These are phyloP conservation scores for Pachysandra terminalis DNA, from an alignment of 164 flowering plant genomes.

Conservation along the genomic window DNA sequence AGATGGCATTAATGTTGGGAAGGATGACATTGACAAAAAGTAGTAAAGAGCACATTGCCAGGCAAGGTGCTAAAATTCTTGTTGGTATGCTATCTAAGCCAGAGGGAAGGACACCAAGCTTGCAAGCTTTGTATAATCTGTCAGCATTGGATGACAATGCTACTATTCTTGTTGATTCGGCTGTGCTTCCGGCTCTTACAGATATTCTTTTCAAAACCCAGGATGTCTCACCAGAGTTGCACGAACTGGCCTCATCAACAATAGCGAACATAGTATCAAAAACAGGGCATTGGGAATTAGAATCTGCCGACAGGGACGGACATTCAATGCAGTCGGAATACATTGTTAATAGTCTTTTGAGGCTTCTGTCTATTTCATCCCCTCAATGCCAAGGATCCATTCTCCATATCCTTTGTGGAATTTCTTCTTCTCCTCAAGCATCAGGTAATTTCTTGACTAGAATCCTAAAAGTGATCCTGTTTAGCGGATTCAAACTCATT, in stretches of 20 bases:
- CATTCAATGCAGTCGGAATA: slow-evolving; percentile 46
- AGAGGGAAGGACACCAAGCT: slow-evolving; percentile 37
- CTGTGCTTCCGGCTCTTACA: slow-evolving; percentile 37
- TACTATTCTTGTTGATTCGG: slow-evolving; percentile 51
- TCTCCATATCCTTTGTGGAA: slow-evolving; percentile 49
- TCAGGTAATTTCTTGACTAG: slow-evolving; percentile 37
- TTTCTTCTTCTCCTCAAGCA: slow-evolving; percentile 62
- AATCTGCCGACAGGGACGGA: slow-evolving; percentile 38
- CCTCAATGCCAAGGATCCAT: slow-evolving; percentile 38
- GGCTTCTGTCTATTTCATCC: slow-evolving; percentile 32
- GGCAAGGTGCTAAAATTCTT: slow-evolving; percentile 39
- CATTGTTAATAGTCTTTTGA: slow-evolving; percentile 30
- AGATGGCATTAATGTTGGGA: slow-evolving; percentile 55
- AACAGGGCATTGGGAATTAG: slow-evolving; percentile 63
- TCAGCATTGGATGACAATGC: slow-evolving; percentile 57
- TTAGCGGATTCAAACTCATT: background rate
- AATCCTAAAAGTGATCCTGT: background rate
- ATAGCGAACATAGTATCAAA: slow-evolving; percentile 42
- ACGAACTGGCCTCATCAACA: slow-evolving; percentile 32
- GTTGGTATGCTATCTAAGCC: slow-evolving; percentile 43
- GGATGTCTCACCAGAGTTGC: slow-evolving; percentile 16
- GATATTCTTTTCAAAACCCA: slow-evolving; percentile 33
- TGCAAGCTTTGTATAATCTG: slow-evolving; percentile 48
- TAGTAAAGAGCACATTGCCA: slow-evolving; percentile 52
- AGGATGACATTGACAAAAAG: slow-evolving; percentile 47